phyloP scores from a whole-genome alignment of 202 grass and related monocot species.

The Panicum virgatum region DNA sequence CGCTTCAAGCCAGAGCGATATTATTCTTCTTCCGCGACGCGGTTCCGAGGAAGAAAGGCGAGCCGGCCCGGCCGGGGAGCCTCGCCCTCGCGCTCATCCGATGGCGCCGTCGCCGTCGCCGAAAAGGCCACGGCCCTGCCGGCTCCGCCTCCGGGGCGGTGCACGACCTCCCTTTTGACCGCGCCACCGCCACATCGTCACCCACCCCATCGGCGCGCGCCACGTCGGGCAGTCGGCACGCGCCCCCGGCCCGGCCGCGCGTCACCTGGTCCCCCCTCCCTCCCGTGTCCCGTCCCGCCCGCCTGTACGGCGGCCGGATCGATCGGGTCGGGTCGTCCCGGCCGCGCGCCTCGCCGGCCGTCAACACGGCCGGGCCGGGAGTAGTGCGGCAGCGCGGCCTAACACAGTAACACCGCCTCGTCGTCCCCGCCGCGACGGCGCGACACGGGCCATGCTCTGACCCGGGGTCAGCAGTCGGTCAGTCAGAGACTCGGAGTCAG shows the following conservation, averaged over 20 bases:
- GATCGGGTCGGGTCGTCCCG: neutral
- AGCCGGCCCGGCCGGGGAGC: neutral
- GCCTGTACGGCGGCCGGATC: neutral
- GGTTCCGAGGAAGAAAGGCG: conserved; percentile 32
- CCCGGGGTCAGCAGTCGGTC: neutral
- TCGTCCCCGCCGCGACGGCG: neutral
- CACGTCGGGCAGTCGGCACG: conserved; percentile 24
- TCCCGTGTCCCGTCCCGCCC: no score
- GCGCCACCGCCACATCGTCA: conserved; percentile 18
- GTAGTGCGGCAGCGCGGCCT: conserved; percentile 29
- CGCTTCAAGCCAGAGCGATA: conserved; percentile 41
- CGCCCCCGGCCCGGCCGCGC: neutral
- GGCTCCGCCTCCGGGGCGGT: neutral
- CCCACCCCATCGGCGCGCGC: neutral
- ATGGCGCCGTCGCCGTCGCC: conserved; percentile 32
- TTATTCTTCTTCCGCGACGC: neutral
- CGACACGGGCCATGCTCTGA: neutral
- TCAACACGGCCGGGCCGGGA: conserved; percentile 33
- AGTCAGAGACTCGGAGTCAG: no score
- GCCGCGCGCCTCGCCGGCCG: conserved; percentile 27
- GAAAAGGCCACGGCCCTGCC: conserved; percentile 12
- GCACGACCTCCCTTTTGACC: conserved; percentile 28
- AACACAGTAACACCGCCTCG: conserved; percentile 7
- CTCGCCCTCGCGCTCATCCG: neutral
- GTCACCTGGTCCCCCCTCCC: neutral